Base-by-base conservation (phyloP, 2,329 filamentous ascomycete species). In the Teratosphaeria viscida region DNA sequence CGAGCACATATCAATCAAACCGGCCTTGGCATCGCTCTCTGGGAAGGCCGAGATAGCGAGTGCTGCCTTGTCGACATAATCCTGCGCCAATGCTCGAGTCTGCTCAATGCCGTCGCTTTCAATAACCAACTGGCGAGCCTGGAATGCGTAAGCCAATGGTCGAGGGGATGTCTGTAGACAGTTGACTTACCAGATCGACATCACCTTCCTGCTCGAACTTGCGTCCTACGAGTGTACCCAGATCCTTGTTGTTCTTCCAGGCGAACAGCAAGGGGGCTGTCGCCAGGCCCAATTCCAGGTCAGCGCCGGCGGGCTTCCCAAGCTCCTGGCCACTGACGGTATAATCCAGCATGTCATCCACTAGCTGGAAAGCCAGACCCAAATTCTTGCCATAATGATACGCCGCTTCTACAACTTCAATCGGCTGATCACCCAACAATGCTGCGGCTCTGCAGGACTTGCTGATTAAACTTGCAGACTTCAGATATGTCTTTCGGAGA, bases 291-390 rank as follows among this genome's bases (percentile, higher is more conserved):
- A 99, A 79, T 75, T 97, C 90, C 63, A 99, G 75, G 75, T 99
- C 94, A 34, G 94, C 94, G 49, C 92, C 94, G 5, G 92, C 90
- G 2, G 94, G 94, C 77, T 99, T 99, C 27, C 94, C 94, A 52
- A 99, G 78, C 72, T 96, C 91, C 61, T 84, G 82, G 52, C 86
- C 90, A 58, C 83, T 90, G 62, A 90, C 84, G 0, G 94, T 97
- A 74, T 97, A 99, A 74, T 99, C 94, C 68, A 99, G 81, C 88
- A 99, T 89, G 72, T 99, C 94, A 72, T 99, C 94, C 16, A 99
- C 92, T 10, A 99, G 82, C 79, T 99, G 94, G 77, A 99, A 99
- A 1, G 94, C 94, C 58, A 99, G 77, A 1, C 94, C 94, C 54
- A 99, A 74, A 68, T 99, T 97, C 75, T 90, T 90, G 57, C 94